These are phyloP conservation scores for Hymenoscyphus albidus DNA, from an alignment of 2,329 filamentous ascomycete genomes.

Conservation along the genomic window DNA sequence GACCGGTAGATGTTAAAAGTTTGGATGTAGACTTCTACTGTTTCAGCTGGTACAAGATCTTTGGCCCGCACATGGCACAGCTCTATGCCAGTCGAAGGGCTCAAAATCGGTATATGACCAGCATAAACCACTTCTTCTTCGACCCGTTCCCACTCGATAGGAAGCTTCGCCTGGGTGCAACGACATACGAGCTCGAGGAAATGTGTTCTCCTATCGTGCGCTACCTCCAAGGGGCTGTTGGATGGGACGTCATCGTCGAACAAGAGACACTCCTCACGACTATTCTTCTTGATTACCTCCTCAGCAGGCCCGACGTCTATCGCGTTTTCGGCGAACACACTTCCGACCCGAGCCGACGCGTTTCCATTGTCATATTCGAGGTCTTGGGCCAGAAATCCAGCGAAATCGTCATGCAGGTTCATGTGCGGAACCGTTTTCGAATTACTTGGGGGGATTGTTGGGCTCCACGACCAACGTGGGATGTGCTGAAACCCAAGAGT, in stretches of 20 bases:
- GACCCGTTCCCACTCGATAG: slow-evolving; percentile 54
- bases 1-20: slow-evolving; percentile 62
- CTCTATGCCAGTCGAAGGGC: slow-evolving; percentile 56
- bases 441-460: slow-evolving; percentile 69
- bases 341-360: slow-evolving; percentile 45
- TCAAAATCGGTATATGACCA: no score
- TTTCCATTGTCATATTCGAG: slow-evolving; percentile 64
- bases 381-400: slow-evolving; percentile 54
- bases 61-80: slow-evolving; percentile 69
- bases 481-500: slow-evolving; percentile 53
- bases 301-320: slow-evolving; percentile 44
- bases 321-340: slow-evolving; percentile 56
- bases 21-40: slow-evolving; percentile 71
- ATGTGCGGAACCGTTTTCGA: slow-evolving; percentile 46
- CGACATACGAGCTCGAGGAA: slow-evolving; percentile 66
- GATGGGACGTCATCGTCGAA: slow-evolving; percentile 50
- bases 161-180: slow-evolving; percentile 64
- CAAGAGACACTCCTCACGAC: slow-evolving; percentile 60
- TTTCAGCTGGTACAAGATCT: slow-evolving; percentile 80
- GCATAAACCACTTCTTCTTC: slow-evolving; percentile 61
- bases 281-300: slow-evolving; percentile 57
- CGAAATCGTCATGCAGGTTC: slow-evolving; percentile 58
- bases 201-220: slow-evolving; percentile 56
- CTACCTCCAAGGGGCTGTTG: slow-evolving; percentile 50
- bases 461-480: slow-evolving; percentile 56